Conservation (phyloP, 805 yeast genomes). For the Saturnispora zaruensis region DNA sequence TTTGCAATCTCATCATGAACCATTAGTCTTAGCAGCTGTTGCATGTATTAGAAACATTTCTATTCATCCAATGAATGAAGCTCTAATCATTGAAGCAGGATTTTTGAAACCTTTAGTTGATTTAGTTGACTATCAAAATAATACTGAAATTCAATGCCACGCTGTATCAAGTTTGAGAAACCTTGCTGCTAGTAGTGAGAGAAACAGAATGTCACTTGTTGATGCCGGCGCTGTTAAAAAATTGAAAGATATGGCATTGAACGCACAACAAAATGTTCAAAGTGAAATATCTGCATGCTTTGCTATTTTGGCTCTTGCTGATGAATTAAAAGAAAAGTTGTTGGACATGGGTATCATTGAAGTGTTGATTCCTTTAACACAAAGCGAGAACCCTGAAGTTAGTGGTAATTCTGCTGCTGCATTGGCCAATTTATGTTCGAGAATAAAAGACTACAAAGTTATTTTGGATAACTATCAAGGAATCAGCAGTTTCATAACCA, state of each 20-base stretch:
- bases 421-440: slow-evolving; percentile 86
- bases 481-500: slow-evolving; percentile 68
- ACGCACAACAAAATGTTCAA: slow-evolving; percentile 86
- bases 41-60: slow-evolving; percentile 97
- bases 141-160: slow-evolving; percentile 96
- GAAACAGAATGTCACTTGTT: slow-evolving; percentile 81
- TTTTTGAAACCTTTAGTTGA: slow-evolving; percentile 85
- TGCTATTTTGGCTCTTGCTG: slow-evolving; percentile 94
- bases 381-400: slow-evolving; percentile 82
- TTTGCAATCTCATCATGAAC: slow-evolving; percentile 82
- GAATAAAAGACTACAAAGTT: slow-evolving; percentile 74
- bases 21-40: slow-evolving; percentile 89
- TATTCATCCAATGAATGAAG: slow-evolving; percentile 93
- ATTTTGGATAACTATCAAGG: slow-evolving; percentile 87
- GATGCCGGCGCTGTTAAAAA: slow-evolving; percentile 95
- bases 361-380: slow-evolving; percentile 86
- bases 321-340: slow-evolving; percentile 79
- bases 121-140: slow-evolving; percentile 73
- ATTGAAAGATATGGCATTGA: slow-evolving; percentile 78
- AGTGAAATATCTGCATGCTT: slow-evolving; percentile 95
- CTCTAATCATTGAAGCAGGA: slow-evolving; percentile 92
- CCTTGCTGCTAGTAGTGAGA: slow-evolving; percentile 90
- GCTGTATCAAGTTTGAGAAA: slow-evolving; percentile 94
- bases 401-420: slow-evolving; percentile 99
- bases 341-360: slow-evolving; percentile 78